Evolutionary conservation across 2,329 filamentous ascomycete genomes (phyloP), one percentile per base, ranked within the genome.

Genomic region (Triangularia setosa): DNA sequence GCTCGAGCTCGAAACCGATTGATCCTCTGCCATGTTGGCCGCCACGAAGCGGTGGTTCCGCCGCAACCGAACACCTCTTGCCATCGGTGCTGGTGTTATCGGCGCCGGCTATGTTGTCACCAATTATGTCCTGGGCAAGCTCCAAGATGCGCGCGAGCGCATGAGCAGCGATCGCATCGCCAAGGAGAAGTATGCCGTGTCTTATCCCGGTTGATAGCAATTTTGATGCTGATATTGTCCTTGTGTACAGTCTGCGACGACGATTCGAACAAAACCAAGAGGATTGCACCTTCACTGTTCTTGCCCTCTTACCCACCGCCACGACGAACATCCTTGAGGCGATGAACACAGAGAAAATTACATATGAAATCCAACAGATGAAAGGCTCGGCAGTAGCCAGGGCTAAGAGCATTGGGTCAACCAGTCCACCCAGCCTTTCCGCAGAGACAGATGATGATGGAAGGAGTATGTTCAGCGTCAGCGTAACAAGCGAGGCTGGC

Each of bases 201-300:
- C 28, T 44, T 28, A 25, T 1, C 5, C 9, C 55, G 2, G 44
- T 23, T 40, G 25, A 65, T 24, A 53, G 44, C 24, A 40, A 25
- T 16, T 9, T n/a, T 7, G n/a, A 25, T 48, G 24, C 35, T 44
- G 18, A 53, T 30, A 4, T 60, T 66, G 21, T 66, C 62, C 23
- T n/a, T 44, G 2, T 48, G n/a, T n/a, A 27, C 72, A 98, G 94
- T 78, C 86, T 99, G 67, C 93, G 93, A 60, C 90, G 95, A 65
- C 91, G 95, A 74, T 99, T 99, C 79, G 92, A 98, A 77, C 95
- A 99, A 79, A 99, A 99, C 77, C 95, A 99, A 76, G 94, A 97
- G 75, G 95, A 99, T 78, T 99, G 95, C 79, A 97, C 94, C 57
- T 97, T 96, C 76, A 99, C 95, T 40, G 93, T 98, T 54, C 88